Percentiles rank a stretch among this genome's conserved stretches.
Evolutionary conservation across 805 yeast genomes (phyloP).

Genomic region (Metschnikowia gruessii): DNA sequence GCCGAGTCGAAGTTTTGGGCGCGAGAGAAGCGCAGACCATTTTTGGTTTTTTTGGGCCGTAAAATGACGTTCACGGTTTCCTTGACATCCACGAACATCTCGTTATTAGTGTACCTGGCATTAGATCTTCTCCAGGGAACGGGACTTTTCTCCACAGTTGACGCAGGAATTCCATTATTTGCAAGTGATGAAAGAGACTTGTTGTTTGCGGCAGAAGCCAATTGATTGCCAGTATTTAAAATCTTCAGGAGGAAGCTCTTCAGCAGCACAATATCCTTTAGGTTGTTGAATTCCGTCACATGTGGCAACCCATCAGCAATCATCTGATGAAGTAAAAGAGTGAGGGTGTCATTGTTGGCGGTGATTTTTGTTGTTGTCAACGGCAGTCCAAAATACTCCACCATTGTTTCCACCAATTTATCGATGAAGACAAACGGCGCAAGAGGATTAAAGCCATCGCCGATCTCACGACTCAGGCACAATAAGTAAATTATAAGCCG

Average conservation of each 20-base stretch:
- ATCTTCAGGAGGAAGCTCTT: constrained; percentile 54
- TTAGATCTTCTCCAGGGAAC: constrained; percentile 79
- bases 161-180: constrained; percentile 4
- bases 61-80: constrained; percentile 63
- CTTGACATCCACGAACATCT: constrained; percentile 76
- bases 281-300: constrained; percentile 64
- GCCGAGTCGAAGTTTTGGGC: constrained; percentile 23
- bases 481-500: constrained; percentile 30
- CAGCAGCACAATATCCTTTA: constrained; percentile 68
- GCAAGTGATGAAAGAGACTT: constrained; percentile 22
- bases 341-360: constrained; percentile 66
- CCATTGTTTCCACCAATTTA: constrained; percentile 48
- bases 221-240: constrained; percentile 39
- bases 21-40: constrained; percentile 13
- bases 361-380: constrained; percentile 57
- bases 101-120: constrained; percentile 75
- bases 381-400: constrained; percentile 57
- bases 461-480: constrained; percentile 18
- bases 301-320: constrained; percentile 75
- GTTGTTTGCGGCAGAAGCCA: constrained; percentile 29
- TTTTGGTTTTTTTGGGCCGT: constrained; percentile 17
- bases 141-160: constrained; percentile 11
- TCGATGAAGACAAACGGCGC: constrained; percentile 54
- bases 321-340: constrained; percentile 72
- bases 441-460: constrained; percentile 41